Evolutionary conservation across 768 basidiomycete genomes (phyloP), one percentile per base, ranked within the genome.

Genomic region (Lanmaoa pseudosensibilis): DNA sequence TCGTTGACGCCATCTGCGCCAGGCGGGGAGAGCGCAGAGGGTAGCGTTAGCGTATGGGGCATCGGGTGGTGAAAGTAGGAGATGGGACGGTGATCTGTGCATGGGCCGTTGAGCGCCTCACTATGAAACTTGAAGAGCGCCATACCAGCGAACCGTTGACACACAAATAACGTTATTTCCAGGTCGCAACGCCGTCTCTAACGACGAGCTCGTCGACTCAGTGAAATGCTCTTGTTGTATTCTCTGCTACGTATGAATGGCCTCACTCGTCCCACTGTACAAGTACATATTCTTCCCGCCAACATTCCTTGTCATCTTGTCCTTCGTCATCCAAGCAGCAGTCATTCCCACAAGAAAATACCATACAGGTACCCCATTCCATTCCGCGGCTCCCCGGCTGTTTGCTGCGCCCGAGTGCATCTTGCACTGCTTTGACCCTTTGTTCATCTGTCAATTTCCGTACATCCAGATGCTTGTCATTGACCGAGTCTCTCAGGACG

Each of bases 291-390:
- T 93, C 92, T 66, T 93, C 92, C 50, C 78, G 78, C 90, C 90
- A 93, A 25, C 69, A 72, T 16, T 74, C 73, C 54, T 62, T 67
- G 38, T 71, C 74, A 27, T 77, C 76, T 27, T 69, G 72, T 11
- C 75, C 76, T 6, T 72, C 75, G 23, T 74, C 77, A 43, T 72
- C 75, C 51, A 74, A 52, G 65, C 83, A 85, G 68, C 94, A 97
- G 69, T 96, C 92, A 45, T 79, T 80, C 64, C 81, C 81, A 66
- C 96, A 98, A 1, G 90, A 90, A 73, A 94, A 96, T 11, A 98
- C 79, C 76, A 96, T 77, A 54, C 88, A 86, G 2, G 90, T 95
- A 0, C 96, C 96, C 93, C 94, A 98, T 56, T 95, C 93, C 92
- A 98, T 94, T 0, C 87, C 88, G 40, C 75, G 74, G 50, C 78